Evolutionary conservation across 2,329 filamentous ascomycete genomes (phyloP).

Genomic region (Geosmithia putterillii): DNA sequence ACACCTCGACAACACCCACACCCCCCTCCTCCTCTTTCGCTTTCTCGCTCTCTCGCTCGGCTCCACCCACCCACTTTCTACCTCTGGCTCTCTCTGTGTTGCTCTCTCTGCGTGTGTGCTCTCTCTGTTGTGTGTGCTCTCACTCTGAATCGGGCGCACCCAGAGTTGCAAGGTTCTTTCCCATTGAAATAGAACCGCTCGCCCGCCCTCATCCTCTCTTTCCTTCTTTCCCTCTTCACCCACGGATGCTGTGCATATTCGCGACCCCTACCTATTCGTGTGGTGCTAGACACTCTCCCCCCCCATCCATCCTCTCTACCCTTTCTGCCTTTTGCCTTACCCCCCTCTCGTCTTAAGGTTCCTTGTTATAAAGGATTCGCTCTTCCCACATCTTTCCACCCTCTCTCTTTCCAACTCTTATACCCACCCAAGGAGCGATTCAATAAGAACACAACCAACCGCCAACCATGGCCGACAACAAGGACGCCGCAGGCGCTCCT

Average conservation of each 20-base stretch:
- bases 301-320: conserved; percentile 10
- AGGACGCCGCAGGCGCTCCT: conserved; percentile 32
- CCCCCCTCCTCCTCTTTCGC: too few relatives aligned
- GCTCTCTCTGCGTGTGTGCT: too few relatives aligned
- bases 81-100: too few relatives aligned
- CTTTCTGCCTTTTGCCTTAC: conserved; percentile 10
- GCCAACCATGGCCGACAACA: conserved; percentile 40
- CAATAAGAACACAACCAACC: neutral
- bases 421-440: neutral
- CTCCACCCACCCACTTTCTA: too few relatives aligned
- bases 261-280: conserved; percentile 33
- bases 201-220: conserved; percentile 11
- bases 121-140: too few relatives aligned
- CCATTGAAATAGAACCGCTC: conserved; percentile 27
- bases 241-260: conserved; percentile 35
- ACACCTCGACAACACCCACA: too few relatives aligned
- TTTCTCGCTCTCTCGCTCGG: too few relatives aligned
- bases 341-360: neutral
- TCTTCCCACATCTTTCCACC: neutral
- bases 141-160: neutral
- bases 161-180: conserved; percentile 1
- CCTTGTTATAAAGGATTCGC: too few relatives aligned
- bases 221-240: conserved; percentile 26
- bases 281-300: conserved; percentile 26
- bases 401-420: conserved; percentile 4